These are phyloP conservation scores for Jamesozyma hellenica DNA, from an alignment of 805 yeast genomes.

Conservation along the genomic window DNA sequence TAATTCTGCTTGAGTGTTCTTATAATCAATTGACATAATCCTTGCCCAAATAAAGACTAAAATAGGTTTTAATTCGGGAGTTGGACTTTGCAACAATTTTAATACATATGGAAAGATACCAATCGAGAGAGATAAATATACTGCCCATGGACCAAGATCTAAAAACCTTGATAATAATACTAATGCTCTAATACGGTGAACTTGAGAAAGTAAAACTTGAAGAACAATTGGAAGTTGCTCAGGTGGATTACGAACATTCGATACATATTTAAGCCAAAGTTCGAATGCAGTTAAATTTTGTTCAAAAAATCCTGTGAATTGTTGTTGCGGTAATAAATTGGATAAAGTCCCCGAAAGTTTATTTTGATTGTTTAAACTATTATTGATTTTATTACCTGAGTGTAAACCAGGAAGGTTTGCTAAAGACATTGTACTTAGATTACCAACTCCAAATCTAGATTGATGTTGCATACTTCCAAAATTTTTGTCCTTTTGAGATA, in stretches of 20 bases:
- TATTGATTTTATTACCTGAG: slow-evolving; percentile 1
- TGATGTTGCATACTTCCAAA: slow-evolving; percentile 19
- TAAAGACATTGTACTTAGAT: slow-evolving; percentile 30
- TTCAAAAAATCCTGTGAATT: slow-evolving; percentile 89
- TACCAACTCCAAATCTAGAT: slow-evolving; percentile 26
- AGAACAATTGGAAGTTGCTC: slow-evolving; percentile 90
- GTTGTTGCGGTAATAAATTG: slow-evolving; percentile 38
- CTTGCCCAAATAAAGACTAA: slow-evolving; percentile 95
- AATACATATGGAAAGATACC: slow-evolving; percentile 94
- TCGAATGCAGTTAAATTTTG: slow-evolving; percentile 95
- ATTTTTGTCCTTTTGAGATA: slow-evolving; percentile 9
- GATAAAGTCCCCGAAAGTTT: slow-evolving; percentile 5
- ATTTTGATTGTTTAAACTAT: slow-evolving; percentile 5
- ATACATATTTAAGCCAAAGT: slow-evolving; percentile 86
- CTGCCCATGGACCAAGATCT: slow-evolving; percentile 97
- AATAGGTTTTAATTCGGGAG: slow-evolving; percentile 89
- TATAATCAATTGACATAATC: slow-evolving; percentile 89
- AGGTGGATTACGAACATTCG: slow-evolving; percentile 77
- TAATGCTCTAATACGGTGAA: slow-evolving; percentile 82
- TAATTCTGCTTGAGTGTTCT: slow-evolving; percentile 82
- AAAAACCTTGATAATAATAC: slow-evolving; percentile 74
- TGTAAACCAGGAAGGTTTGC: slow-evolving; percentile 22
- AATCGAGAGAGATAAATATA: slow-evolving; percentile 79
- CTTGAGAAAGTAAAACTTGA: slow-evolving; percentile 88
- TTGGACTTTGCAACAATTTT: slow-evolving; percentile 84